Conservation (phyloP, 2,329 filamentous ascomycete species). For the Colletotrichum sp. region DNA sequence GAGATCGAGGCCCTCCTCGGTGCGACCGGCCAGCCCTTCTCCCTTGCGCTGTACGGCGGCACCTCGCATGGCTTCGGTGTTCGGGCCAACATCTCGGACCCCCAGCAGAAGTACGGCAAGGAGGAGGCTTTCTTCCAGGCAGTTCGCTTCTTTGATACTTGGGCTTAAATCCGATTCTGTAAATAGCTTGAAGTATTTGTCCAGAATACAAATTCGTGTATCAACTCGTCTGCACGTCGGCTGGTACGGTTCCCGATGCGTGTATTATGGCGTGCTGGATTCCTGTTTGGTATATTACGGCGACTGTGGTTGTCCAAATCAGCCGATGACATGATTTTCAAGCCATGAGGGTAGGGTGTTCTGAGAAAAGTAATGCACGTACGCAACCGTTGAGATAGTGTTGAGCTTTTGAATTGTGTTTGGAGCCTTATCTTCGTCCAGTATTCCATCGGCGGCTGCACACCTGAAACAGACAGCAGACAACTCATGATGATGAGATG, state of each 20-base stretch:
- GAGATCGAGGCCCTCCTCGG: conserved; percentile 64
- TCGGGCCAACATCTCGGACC: conserved; percentile 61
- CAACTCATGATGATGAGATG: neutral
- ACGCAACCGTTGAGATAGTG: neutral
- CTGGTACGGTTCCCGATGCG: neutral
- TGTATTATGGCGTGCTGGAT: neutral
- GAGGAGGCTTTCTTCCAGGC: conserved; percentile 81
- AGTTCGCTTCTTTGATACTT: conserved; percentile 74
- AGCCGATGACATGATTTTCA: neutral
- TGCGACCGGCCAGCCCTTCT: conserved; percentile 61
- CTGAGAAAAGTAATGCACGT: neutral
- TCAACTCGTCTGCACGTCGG: neutral
- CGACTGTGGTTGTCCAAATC: neutral
- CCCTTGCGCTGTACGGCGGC: conserved; percentile 72
- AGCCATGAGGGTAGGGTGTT: neutral
- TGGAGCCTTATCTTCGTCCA: neutral
- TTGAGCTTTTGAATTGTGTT: neutral
- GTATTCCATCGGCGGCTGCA: neutral
- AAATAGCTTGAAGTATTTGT: neutral
- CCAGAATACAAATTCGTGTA: neutral
- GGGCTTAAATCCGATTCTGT: conserved; percentile 22
- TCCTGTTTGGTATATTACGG: neutral
- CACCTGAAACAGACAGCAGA: neutral
- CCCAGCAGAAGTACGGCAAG: conserved; percentile 70
- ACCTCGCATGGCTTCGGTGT: conserved; percentile 78